Conservation (phyloP, 257 asterid species). For the Solanum paucissectum region DNA sequence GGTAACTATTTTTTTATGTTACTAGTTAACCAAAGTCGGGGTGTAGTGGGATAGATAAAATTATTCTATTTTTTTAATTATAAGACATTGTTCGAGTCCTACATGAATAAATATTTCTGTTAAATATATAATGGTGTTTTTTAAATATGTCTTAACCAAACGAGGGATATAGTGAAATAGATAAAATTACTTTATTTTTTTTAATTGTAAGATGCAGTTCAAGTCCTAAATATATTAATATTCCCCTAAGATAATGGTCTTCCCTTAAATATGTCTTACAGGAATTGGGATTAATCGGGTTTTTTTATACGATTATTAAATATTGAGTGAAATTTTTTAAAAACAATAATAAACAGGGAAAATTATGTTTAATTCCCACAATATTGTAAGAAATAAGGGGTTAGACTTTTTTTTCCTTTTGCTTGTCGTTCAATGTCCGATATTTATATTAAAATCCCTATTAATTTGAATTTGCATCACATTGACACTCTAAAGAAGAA, state of each 20-base stretch:
- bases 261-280: background rate
- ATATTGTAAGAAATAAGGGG: background rate
- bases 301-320: rapidly evolving
- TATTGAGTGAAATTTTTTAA: background rate
- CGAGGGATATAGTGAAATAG: no score
- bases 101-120: rapidly evolving
- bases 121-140: background rate
- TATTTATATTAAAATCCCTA: rapidly evolving
- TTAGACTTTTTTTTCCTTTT: background rate
- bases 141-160: background rate
- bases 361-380: background rate
- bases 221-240: no score
- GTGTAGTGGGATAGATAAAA: no score
- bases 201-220: rapidly evolving
- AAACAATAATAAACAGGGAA: background rate
- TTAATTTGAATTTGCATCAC: background rate
- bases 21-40: background rate
- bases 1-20: background rate
- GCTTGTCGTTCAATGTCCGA: rapidly evolving
- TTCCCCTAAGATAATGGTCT: background rate
- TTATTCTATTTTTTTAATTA: no score
- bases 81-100: rapidly evolving
- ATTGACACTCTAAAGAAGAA: background rate
- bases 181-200: no score
- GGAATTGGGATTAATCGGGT: rapidly evolving